Base-by-base conservation (phyloP, 129 eudicot genomes). In the Pittosporum tobira region DNA sequence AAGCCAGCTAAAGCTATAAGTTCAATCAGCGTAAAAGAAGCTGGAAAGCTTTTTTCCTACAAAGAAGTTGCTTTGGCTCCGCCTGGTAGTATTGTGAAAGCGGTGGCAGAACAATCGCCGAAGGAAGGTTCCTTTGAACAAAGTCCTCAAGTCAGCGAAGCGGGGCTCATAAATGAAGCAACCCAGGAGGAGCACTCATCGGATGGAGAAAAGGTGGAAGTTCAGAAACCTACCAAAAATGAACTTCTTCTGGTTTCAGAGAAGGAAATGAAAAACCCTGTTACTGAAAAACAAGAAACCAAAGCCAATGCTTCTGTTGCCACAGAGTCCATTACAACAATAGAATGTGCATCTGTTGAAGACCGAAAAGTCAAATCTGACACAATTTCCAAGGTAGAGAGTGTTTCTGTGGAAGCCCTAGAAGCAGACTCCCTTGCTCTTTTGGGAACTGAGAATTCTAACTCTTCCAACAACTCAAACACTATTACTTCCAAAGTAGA, bases 51-150 rank as follows among this genome's bases (percentile, higher is more conserved):
- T 48, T 90, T 90, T 76, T 90, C 98, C 13, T 90, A 90, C 77
- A 90, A 90, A 70, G 98, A 90, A 76, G 98, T 90, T 65, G 98
- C 98, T 64, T 63, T 90, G 59, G 98, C 95, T 45, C 87, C 84
- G 45, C 98, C 98, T 38, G 98, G 98, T 59, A 85, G 76, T 52
- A 86, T 90, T 31, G 95, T 86, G 57, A 90, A 85, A 65, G 95
- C 89, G 26, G 97, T 77, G 4, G 80, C 85, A 4, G 95, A 90
- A 60, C 75, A 81, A 25, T 72, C 71, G 47, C 79, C 86, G 19
- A 76, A 71, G 59, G 87, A 85, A 23, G 62, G 70, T 59, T 65
- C 81, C 25, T 28, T 67, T 0, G 73, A 72, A 71, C 63, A 63
- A 68, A 69, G 46, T 58, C 30, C 48, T 45, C 45, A 49, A 24